These are phyloP conservation scores for Loxodes magnus DNA, from an alignment of 73 alveolate genomes.

Conservation along the genomic window DNA sequence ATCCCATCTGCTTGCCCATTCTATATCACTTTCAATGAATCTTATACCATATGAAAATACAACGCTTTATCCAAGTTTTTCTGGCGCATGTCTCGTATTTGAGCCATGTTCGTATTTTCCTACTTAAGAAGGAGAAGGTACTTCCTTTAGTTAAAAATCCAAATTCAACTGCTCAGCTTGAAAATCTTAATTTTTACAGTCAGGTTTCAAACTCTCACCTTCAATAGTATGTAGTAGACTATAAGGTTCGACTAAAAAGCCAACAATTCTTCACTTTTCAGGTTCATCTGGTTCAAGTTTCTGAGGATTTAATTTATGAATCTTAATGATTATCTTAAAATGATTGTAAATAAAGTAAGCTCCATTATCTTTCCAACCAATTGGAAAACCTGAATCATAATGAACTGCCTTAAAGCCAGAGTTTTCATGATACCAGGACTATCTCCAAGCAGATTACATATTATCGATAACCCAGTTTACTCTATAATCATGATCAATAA, in stretches of 20 bases:
- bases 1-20: constrained; percentile 14
- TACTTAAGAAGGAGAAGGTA: not conserved
- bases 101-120: not conserved
- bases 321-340: constrained; percentile 1
- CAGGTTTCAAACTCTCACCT: not conserved
- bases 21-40: constrained; percentile 1
- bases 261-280: constrained; percentile 5
- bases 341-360: not conserved
- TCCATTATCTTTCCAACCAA: constrained; percentile 5
- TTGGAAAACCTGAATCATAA: constrained; percentile 3
- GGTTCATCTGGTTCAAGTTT: not conserved
- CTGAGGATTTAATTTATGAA: too few species aligned
- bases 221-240: not conserved
- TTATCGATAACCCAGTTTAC: constrained; percentile 19
- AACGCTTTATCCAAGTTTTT: not conserved
- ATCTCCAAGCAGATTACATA: too few species aligned
- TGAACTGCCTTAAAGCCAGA: too few species aligned
- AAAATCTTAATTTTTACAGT: not conserved
- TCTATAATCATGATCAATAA: constrained; percentile 29
- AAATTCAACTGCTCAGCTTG: not conserved
- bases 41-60: not conserved
- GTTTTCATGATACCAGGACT: too few species aligned
- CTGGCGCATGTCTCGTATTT: not conserved
- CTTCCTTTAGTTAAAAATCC: not conserved
- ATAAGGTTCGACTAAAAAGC: constrained; percentile 12